Percentiles rank a stretch among this genome's conserved stretches.
These are phyloP conservation scores for Aspergillus brasiliensis DNA, from an alignment of 2,329 filamentous ascomycete species.

Conservation along the genomic window DNA sequence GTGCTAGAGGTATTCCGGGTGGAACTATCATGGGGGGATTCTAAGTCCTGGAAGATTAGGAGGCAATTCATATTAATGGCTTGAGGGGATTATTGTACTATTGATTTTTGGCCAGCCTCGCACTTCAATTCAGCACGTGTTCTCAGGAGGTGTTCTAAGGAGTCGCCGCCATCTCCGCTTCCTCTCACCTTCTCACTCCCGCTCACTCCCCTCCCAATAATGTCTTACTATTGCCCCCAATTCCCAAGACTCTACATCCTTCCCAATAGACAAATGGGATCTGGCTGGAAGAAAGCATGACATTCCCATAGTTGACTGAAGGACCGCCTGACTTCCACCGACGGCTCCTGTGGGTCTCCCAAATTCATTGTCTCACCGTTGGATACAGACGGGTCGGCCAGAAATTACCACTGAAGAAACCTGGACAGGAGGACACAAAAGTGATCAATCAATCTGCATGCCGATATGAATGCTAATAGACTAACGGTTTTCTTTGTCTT, in stretches of 20 bases:
- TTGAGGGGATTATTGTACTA: background rate
- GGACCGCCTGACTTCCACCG: background rate
- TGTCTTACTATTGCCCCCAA: background rate
- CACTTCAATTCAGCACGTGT: background rate
- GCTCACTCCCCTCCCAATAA: background rate
- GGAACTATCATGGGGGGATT: background rate
- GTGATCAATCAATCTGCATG: background rate
- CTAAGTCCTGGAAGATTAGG: background rate
- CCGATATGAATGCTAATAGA: conserved; percentile 3
- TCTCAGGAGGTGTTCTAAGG: background rate
- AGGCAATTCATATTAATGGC: background rate
- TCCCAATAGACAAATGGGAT: background rate
- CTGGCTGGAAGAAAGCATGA: background rate
- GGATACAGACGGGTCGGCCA: background rate
- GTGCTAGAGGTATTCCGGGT: background rate
- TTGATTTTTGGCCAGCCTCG: background rate
- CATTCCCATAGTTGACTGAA: background rate
- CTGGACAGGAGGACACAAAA: background rate
- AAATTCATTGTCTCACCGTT: conserved; percentile 1
- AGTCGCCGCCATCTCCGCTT: background rate
- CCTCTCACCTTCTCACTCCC: background rate
- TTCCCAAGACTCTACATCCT: background rate
- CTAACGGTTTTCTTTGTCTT: background rate
- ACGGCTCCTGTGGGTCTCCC: background rate
- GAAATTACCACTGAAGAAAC: background rate